A percentile compares a stretch with the other conserved stretches of the same genome.
phyloP scores from a whole-genome alignment of 768 basidiomycete genomes.

The Lentinus tigrinus region DNA sequence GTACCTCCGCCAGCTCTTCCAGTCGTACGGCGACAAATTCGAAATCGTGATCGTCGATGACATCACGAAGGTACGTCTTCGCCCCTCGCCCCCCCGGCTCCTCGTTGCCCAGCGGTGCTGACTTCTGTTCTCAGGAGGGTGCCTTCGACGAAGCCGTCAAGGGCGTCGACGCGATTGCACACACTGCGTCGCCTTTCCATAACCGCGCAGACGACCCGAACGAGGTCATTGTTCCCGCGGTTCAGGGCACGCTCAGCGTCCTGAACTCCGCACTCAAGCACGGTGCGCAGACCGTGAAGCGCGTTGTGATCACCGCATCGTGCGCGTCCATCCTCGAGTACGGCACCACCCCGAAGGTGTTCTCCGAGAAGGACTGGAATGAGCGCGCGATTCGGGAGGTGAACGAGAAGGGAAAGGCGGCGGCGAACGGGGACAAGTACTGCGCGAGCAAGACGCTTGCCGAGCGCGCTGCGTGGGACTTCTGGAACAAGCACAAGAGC shows the following conservation, averaged over 20 bases:
- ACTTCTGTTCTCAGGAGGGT: slow-evolving; percentile 10
- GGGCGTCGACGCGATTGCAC: slow-evolving; percentile 43
- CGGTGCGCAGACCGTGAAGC: slow-evolving; percentile 51
- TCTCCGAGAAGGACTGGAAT: slow-evolving; percentile 63
- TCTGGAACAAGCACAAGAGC: background rate
- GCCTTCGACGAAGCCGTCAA: slow-evolving; percentile 48
- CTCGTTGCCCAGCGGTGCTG: background rate
- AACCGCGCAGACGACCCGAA: slow-evolving; percentile 17
- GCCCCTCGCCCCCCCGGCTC: background rate
- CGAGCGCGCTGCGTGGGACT: slow-evolving; percentile 35
- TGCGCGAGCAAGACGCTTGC: slow-evolving; percentile 55
- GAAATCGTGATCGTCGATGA: slow-evolving; percentile 47
- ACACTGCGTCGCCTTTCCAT: slow-evolving; percentile 38
- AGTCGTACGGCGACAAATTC: slow-evolving; percentile 34
- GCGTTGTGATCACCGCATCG: slow-evolving; percentile 70
- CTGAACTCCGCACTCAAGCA: slow-evolving; percentile 54
- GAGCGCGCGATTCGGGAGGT: slow-evolving; percentile 41
- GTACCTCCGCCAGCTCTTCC: slow-evolving; percentile 39
- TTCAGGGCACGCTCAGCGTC: slow-evolving; percentile 65
- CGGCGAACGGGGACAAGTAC: slow-evolving; percentile 41
- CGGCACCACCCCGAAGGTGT: slow-evolving; percentile 26
- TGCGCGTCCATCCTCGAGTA: slow-evolving; percentile 42
- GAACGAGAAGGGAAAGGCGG: slow-evolving; percentile 31
- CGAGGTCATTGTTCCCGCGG: slow-evolving; percentile 67
- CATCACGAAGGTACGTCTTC: slow-evolving; percentile 34